Evolutionary conservation across 208 protist genomes (phyloP).

Genomic region (Acanthamoeba divionensis): DNA sequence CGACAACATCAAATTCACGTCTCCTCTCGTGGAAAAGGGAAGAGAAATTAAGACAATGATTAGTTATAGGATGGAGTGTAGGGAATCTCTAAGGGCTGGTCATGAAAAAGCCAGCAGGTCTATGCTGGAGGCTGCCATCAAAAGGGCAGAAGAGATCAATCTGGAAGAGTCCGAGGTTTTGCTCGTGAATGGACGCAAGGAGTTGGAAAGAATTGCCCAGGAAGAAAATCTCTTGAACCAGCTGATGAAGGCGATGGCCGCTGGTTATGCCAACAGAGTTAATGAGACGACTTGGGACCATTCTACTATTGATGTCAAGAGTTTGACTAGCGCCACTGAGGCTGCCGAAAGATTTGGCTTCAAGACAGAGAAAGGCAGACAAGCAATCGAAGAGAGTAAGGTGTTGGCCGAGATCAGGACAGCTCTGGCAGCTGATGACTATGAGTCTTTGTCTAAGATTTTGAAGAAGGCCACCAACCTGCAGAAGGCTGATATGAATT

Average conservation of each 20-base stretch:
- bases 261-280: not conserved
- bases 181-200: not conserved
- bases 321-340: not conserved
- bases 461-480: not conserved
- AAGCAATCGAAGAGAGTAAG: not conserved
- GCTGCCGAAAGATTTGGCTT: not conserved
- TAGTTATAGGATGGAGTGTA: not conserved
- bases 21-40: not conserved
- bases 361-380: conserved; percentile 13
- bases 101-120: not conserved
- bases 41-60: not conserved
- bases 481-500: not conserved
- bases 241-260: not conserved
- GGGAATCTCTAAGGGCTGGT: not conserved
- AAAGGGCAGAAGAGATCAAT: not conserved
- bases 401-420: not conserved
- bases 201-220: not conserved
- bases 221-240: conserved; percentile 7
- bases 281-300: conserved; percentile 9
- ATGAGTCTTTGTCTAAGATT: not conserved
- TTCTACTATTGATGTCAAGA: not conserved
- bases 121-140: not conserved
- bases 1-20: not conserved
- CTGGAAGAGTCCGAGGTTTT: not conserved
- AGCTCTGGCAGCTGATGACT: not conserved